Percentiles rank a stretch among this genome's conserved stretches.
Evolutionary conservation across 257 asterid species (phyloP).

Genomic region (Misopates orontium): DNA sequence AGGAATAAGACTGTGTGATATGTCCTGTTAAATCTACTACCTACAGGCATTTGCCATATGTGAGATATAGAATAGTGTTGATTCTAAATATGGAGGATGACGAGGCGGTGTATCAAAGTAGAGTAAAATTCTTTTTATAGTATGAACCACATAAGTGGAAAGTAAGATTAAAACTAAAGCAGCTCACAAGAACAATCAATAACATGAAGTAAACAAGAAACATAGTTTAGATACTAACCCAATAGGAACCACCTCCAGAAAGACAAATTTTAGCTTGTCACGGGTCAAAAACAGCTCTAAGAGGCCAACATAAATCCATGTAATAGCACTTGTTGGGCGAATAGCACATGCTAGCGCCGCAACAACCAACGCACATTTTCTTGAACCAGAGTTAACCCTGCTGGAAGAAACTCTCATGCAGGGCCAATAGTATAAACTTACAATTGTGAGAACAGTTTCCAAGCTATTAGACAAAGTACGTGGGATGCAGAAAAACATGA

Average conservation of each 20-base stretch:
- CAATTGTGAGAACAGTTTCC: slow-evolving; percentile 85
- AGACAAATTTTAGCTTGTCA: slow-evolving; percentile 55
- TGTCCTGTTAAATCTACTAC: background rate
- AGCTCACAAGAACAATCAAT: slow-evolving; percentile 16
- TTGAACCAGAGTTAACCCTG: slow-evolving; percentile 42
- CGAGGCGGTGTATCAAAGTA: background rate
- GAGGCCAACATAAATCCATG: slow-evolving; percentile 81
- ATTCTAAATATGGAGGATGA: background rate
- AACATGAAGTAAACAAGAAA: slow-evolving; percentile 11
- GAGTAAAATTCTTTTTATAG: background rate
- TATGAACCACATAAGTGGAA: background rate
- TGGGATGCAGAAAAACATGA: slow-evolving; percentile 90
- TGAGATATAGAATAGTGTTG: background rate
- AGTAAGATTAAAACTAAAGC: background rate
- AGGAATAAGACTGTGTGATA: no score
- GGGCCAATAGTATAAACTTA: slow-evolving; percentile 93
- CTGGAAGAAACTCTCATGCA: slow-evolving; percentile 57
- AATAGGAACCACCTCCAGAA: slow-evolving; percentile 72
- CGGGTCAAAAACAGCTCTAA: slow-evolving; percentile 56
- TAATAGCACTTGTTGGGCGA: slow-evolving; percentile 94
- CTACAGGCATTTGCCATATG: background rate
- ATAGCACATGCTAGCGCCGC: slow-evolving; percentile 91
- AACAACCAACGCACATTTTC: slow-evolving; percentile 66
- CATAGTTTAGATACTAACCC: slow-evolving; percentile 57
- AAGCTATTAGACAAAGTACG: slow-evolving; percentile 84